Percentiles rank a stretch among this genome's conserved stretches.
These are phyloP conservation scores for Rugosomyces carneus DNA, from an alignment of 1,284 basidiomycete species.

Conservation along the genomic window DNA sequence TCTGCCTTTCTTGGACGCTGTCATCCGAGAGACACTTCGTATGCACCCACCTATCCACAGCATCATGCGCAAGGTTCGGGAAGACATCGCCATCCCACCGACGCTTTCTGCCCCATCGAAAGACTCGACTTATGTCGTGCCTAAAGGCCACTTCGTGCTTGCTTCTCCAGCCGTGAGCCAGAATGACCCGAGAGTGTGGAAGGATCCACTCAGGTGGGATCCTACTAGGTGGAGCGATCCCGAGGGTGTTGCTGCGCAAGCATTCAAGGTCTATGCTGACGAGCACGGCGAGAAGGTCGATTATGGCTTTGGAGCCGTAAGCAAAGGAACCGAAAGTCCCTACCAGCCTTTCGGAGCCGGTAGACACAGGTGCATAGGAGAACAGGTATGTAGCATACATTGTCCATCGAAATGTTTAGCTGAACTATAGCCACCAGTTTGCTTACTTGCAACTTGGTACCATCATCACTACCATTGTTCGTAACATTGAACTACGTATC, in stretches of 20 bases:
- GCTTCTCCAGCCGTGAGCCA: conserved; percentile 88
- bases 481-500: conserved; percentile 72
- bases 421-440: conserved; percentile 48
- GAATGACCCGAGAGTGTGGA: conserved; percentile 85
- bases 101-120: conserved; percentile 71
- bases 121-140: conserved; percentile 78
- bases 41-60: conserved; percentile 92
- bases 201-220: conserved; percentile 67
- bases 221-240: conserved; percentile 83
- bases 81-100: conserved; percentile 79
- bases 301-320: conserved; percentile 92
- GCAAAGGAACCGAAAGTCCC: conserved; percentile 82
- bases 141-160: conserved; percentile 88
- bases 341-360: conserved; percentile 98
- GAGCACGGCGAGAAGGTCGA: conserved; percentile 85
- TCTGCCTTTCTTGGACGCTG: conserved; percentile 81
- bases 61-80: conserved; percentile 85
- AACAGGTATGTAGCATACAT: conserved; percentile 52
- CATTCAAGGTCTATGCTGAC: conserved; percentile 70
- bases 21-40: conserved; percentile 91
- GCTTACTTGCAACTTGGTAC: conserved; percentile 93
- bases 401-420: not conserved
- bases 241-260: conserved; percentile 70
- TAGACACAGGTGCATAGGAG: conserved; percentile 91
- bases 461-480: conserved; percentile 76